phyloP scores from a whole-genome alignment of 305 asterid genomes.

The Fraxinus latifolia region DNA sequence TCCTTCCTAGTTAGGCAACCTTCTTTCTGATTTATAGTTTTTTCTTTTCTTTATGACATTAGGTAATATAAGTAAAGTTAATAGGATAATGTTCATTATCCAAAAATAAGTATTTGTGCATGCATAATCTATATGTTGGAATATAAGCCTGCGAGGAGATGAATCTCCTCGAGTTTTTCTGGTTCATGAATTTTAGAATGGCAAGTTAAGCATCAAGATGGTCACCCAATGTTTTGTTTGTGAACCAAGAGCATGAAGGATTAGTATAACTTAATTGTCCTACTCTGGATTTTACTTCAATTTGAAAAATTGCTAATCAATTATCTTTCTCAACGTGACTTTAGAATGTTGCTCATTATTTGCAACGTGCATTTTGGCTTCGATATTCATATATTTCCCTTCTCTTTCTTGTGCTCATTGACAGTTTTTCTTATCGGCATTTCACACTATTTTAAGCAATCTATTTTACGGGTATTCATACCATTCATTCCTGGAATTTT shows the following conservation, averaged over 20 bases:
- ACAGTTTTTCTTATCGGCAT: background rate
- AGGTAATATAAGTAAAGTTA: background rate
- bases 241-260: background rate
- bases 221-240: background rate
- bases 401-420: background rate
- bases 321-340: background rate
- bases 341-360: background rate
- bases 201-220: background rate
- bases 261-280: background rate
- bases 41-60: background rate
- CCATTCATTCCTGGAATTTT: background rate
- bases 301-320: background rate
- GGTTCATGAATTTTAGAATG: background rate
- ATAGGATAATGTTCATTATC: background rate
- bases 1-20: background rate
- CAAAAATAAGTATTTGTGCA: background rate
- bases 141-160: background rate
- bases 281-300: background rate
- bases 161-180: background rate
- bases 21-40: background rate
- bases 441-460: background rate
- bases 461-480: background rate
- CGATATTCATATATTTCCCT: background rate
- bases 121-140: background rate
- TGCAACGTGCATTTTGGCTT: background rate